A percentile compares a stretch with the other conserved stretches of the same genome.
These are phyloP conservation scores for Xylariales sp. DNA, from an alignment of 2,329 filamentous ascomycete genomes.

Conservation along the genomic window DNA sequence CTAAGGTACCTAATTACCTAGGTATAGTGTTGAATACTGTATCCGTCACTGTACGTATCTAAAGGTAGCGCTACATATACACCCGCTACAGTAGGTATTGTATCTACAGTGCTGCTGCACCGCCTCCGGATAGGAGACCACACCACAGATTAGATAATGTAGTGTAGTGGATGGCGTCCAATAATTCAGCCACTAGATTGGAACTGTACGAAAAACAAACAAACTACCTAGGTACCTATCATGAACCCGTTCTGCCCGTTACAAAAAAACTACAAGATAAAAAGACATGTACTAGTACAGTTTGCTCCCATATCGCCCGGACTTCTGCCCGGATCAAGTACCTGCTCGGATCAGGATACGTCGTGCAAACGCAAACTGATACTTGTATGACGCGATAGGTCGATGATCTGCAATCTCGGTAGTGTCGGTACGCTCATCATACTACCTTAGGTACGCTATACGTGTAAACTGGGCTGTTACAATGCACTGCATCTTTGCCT, in stretches of 20 bases:
- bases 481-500: neutral
- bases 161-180: neutral
- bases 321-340: conserved; percentile 6
- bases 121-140: no score
- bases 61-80: no score
- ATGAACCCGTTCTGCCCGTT: conserved; percentile 12
- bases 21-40: no score
- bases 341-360: conserved; percentile 8
- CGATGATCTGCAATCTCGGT: conserved; percentile 11
- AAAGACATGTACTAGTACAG: neutral
- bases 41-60: no score
- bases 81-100: no score
- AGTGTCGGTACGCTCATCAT: neutral
- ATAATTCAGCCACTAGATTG: conserved; percentile 12
- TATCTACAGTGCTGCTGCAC: no score
- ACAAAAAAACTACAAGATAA: neutral
- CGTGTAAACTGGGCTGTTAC: neutral
- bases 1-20: no score
- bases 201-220: neutral
- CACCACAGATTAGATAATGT: no score
- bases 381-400: conserved; percentile 33
- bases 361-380: conserved; percentile 23
- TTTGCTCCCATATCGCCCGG: conserved; percentile 4
- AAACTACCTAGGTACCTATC: neutral
- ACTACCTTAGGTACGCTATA: neutral